Evolutionary conservation across 2,329 filamentous ascomycete genomes (phyloP).

Genomic region (Phaeoacremonium minimum): DNA sequence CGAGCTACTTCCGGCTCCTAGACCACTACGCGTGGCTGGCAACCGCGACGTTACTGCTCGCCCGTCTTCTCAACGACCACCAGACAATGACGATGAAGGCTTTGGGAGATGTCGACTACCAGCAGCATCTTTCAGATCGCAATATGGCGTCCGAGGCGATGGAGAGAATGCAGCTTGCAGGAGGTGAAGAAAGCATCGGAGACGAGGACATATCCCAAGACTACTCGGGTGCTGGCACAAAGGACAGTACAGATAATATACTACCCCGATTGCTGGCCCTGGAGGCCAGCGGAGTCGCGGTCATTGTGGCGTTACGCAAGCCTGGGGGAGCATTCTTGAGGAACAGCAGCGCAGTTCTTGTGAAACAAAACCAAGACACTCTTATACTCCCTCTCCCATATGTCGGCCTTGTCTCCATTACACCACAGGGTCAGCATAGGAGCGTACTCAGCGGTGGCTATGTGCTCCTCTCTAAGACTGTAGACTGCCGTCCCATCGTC

Average conservation of each 20-base stretch:
- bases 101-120: not conserved
- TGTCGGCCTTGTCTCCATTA: constrained; percentile 2
- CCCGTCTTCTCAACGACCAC: not conserved
- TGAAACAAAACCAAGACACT: constrained; percentile 1
- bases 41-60: constrained; percentile 2
- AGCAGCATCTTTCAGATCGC: not conserved
- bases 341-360: not conserved
- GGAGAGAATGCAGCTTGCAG: constrained; percentile 2
- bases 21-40: constrained; percentile 3
- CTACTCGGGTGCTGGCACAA: not conserved
- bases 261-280: not conserved
- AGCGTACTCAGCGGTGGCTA: not conserved
- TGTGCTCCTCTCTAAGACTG: not conserved
- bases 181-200: constrained; percentile 1
- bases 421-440: constrained; percentile 1
- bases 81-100: not conserved
- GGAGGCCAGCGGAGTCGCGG: not conserved
- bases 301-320: constrained; percentile 1
- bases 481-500: not conserved
- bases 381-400: constrained; percentile 1
- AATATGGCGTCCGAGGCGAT: constrained; percentile 3
- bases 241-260: not conserved
- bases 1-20: constrained; percentile 4
- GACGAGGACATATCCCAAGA: not conserved
- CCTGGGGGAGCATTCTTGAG: not conserved